Evolutionary conservation across 1,284 basidiomycete species (phyloP), one percentile per base, ranked within the genome.

Genomic region (Tilletia indica): DNA sequence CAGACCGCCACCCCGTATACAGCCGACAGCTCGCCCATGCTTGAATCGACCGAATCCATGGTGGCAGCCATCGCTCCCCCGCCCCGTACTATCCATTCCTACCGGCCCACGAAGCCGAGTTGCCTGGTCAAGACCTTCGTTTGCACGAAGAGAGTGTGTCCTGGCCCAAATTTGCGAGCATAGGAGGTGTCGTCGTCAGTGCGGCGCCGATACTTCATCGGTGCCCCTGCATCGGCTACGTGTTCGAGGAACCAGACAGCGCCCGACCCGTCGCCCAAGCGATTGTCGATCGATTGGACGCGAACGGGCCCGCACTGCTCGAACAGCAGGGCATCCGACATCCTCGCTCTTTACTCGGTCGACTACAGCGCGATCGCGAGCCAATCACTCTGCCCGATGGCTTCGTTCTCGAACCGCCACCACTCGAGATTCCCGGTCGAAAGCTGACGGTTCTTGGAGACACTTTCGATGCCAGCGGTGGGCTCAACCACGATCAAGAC

Each of bases 161-260:
- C 42, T 83, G 82, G 82, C 73, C 74, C 19, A 72, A 75, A 51
- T 79, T 81, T 49, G 68, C 74, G 19, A 70, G 71, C 16, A 58
- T 83, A 47, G 71, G 70, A 1, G 68, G 71, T 25, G 74, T 83
- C 16, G 71, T 69, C 36, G 67, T 83, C 61, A 80, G 77, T 48
- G 82, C 82, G 3, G 82, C 82, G 6, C 82, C 82, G 36, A 79
- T 83, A 69, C 72, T 76, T 11, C 82, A 83, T 61, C 74, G 82
- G 31, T 80, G 79, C 58, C 82, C 82, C 0, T 80, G 80, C 9
- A 72, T 83, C 2, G 82, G 81, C 0, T 83, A 80, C 70, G 78
- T 81, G 0, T 78, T 83, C 16, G 67, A 77, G 25, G 82, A 83
- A 56, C 72, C 78, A 2, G 63, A 67, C 2, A 73, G 70, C 25